Conservation (phyloP, 257 asterid genomes). For the Mitragyna speciosa region DNA sequence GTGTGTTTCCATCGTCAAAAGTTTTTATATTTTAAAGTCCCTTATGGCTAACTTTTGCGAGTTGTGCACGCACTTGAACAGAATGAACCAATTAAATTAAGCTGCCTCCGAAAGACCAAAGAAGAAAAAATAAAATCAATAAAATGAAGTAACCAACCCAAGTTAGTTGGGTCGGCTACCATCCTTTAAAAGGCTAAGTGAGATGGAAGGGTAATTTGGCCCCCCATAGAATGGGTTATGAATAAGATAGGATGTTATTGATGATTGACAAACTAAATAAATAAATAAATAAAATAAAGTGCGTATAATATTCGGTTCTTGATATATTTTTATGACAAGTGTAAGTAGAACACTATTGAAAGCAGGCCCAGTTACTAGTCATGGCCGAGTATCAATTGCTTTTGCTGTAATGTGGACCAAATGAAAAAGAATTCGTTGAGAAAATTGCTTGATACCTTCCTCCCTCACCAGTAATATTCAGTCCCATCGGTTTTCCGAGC, state of each 20-base stretch:
- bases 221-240: too few relatives aligned
- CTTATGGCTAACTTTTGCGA: not conserved
- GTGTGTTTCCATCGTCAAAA: too few relatives aligned
- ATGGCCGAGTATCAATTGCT: not conserved
- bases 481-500: too few relatives aligned
- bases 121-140: too few relatives aligned
- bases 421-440: not conserved
- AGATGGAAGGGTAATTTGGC: too few relatives aligned
- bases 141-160: too few relatives aligned
- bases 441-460: not conserved
- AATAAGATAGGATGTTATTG: too few relatives aligned
- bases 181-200: too few relatives aligned
- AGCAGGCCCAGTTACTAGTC: not conserved
- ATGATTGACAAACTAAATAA: too few relatives aligned
- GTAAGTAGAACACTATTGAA: not conserved
- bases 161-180: too few relatives aligned
- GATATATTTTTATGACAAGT: not conserved
- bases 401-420: not conserved
- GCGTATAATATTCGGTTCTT: not conserved
- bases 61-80: not conserved
- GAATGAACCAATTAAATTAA: not conserved
- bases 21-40: not conserved
- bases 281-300: not conserved
- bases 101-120: not conserved
- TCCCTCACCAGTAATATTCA: not conserved